Evolutionary conservation across 1,284 basidiomycete species (phyloP), one percentile per base, ranked within the genome.

Genomic region (Athelia sp.): DNA sequence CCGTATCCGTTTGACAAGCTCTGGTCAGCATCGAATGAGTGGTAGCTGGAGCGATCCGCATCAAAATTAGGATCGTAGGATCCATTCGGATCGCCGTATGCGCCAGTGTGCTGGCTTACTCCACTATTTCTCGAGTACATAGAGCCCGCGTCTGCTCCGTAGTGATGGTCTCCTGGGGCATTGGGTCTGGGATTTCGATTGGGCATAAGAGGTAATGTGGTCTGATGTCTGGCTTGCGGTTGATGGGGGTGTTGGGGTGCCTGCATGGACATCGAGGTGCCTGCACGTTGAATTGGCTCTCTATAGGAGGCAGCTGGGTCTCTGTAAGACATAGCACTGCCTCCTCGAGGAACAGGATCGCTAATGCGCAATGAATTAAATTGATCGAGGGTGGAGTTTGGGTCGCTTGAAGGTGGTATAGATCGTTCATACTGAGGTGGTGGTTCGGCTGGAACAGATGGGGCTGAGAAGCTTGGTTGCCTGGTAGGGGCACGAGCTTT

Each of bases 201-300:
- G 59, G n/a, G 23, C 43, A n/a, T 26, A 44, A 22, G 14, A n/a
- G 71, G 68, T 18, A 71, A 58, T 19, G 68, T 68, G 29, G 64
- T 57, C 13, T 66, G 64, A 53, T 68, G 61, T 50, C 68, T 60
- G 35, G 70, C 65, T 22, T 58, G 65, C 46, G 58, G 54, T 21
- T 59, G 54, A 36, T 50, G 46, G 36, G 54, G 62, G 31, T 60
- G 57, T 34, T 64, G 58, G 4, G 63, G 61, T 43, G 59, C 65
- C 45, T 66, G 69, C 55, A 72, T 64, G 19, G 79, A 81, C 74
- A 79, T 75, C 14, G 78, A 74, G 17, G 79, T 79, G 24, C 74
- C 70, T 17, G 74, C 67, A 24, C 77, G 72, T 43, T 72, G 69
- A 22, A 74, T 61, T 42, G 73, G 72, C 51, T 77, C 76, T 21